Percentiles rank a stretch among this genome's conserved stretches.
Conservation (phyloP, 1,284 basidiomycete genomes). For the Acaromyces ingoldii region DNA sequence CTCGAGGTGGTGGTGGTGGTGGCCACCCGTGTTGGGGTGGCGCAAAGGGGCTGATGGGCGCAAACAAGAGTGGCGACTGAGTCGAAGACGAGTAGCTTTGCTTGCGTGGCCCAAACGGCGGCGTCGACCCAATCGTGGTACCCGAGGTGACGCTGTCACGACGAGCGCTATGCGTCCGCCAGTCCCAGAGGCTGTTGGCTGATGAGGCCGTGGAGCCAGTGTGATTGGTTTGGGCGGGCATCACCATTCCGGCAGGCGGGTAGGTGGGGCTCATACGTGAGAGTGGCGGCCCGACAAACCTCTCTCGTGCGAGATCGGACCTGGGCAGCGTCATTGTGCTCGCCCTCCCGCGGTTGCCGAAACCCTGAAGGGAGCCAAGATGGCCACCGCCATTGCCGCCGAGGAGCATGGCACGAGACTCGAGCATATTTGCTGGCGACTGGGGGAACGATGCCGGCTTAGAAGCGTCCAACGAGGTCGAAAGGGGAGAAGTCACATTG, state of each 20-base stretch:
- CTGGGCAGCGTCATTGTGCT: slow-evolving; percentile 22
- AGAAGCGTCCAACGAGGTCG: too few species aligned
- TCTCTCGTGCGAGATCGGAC: slow-evolving; percentile 9
- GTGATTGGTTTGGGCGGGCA: neutral
- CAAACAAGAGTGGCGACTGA: slow-evolving; percentile 27
- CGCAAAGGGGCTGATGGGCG: slow-evolving; percentile 19
- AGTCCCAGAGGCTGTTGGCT: slow-evolving; percentile 11
- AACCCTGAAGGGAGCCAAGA: neutral
- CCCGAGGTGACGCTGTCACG: slow-evolving; percentile 7
- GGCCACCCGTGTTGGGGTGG: neutral
- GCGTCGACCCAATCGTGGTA: neutral
- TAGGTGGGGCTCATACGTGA: slow-evolving; percentile 3
- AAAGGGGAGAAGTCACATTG: too few species aligned
- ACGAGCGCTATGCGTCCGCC: slow-evolving; percentile 2
- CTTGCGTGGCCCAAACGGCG: neutral
- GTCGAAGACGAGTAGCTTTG: neutral
- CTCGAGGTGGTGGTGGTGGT: neutral
- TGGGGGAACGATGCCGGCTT: too few species aligned
- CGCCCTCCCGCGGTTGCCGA: slow-evolving; percentile 18
- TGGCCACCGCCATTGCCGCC: too few species aligned
- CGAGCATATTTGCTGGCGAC: too few species aligned
- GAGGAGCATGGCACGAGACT: too few species aligned
- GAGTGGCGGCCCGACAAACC: neutral
- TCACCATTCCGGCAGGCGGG: neutral
- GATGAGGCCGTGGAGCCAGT: neutral